Evolutionary conservation across 2,329 filamentous ascomycete genomes (phyloP).

Genomic region (Verticillium nonalfalfae): DNA sequence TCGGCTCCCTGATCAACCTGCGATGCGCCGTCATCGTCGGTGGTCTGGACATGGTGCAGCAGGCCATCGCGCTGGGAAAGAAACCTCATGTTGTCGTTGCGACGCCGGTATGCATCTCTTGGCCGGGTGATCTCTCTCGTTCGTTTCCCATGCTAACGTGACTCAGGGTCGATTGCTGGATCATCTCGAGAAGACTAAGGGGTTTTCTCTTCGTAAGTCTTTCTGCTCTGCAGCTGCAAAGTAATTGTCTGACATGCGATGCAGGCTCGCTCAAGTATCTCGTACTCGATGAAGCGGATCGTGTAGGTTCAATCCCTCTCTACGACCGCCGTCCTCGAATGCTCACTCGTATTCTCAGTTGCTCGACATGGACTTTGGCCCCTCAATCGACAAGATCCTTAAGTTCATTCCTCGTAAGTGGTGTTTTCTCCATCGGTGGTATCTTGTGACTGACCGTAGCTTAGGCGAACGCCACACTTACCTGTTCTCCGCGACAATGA

Average conservation of each 20-base stretch:
- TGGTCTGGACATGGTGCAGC: conserved; percentile 92
- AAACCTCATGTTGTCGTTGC: conserved; percentile 92
- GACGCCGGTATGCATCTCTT: conserved; percentile 55
- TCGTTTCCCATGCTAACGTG: not conserved
- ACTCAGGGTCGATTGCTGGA: conserved; percentile 38
- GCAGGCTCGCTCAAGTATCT: conserved; percentile 75
- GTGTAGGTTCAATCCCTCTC: conserved; percentile 21
- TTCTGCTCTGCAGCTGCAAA: not conserved
- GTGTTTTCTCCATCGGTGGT: conserved; percentile 16
- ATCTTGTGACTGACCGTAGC: not conserved
- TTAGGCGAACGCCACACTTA: not conserved
- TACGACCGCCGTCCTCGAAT: no score
- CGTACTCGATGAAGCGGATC: conserved; percentile 92
- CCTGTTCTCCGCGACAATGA: conserved; percentile 86
- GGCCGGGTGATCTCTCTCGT: not conserved
- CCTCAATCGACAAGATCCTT: conserved; percentile 86
- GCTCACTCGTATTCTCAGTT: conserved; percentile 29
- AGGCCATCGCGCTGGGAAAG: conserved; percentile 88
- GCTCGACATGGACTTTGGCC: conserved; percentile 90
- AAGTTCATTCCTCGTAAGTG: conserved; percentile 66
- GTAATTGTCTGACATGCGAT: not conserved
- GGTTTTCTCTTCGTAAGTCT: conserved; percentile 55
- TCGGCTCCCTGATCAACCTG: conserved; percentile 39
- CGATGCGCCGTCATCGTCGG: conserved; percentile 82
- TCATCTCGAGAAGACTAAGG: conserved; percentile 94